Base-by-base conservation (phyloP, 2,329 filamentous ascomycete genomes). In the Trichoderma koningii region DNA sequence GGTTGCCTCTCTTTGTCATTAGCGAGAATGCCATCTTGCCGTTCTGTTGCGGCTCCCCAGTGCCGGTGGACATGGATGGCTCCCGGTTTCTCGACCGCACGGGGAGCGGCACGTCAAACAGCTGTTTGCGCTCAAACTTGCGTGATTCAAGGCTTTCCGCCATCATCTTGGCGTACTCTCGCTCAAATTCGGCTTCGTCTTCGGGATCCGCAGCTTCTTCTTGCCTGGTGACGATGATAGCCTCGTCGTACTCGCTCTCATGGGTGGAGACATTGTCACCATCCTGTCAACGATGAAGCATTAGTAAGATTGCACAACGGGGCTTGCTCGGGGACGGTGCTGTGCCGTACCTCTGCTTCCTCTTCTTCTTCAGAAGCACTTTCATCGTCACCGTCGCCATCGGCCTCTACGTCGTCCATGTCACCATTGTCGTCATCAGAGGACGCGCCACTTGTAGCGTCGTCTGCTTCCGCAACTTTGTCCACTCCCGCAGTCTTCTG, bases 111-210 rank as follows among this genome's bases (percentile, higher is more conserved):
- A 98, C 92, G 75, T 99, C 96, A 73, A 99, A 97, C 59, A 95
- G 85, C 30, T 91, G 88, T 78, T 97, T 97, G 68, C 95, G 91
- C 73, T 99, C 95, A 70, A 97, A 96, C 72, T 97, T 97, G 71
- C 95, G 88, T 5, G 94, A 96, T 70, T 99, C 95, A 72, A 97
- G 81, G 79, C 94, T 97, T 77, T 99, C 95, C 57, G 93, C 87
- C 94, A 99, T 98, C 87, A 99, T 91, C 77, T 96, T 97, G 44
- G 95, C 93, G 76, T 97, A 95, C 77, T 98, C 95, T 71, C 94
- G 91, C 74, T 99, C 96, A 75, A 99, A 99, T 48, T 99, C 95
- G 7, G 94, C 95, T 73, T 99, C 95, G 47, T 90, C 92, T 78
- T 97, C 93, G 0, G 94, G 93, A 70, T 99, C 93, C 64, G 93